A percentile compares a stretch with the other conserved stretches of the same genome.
phyloP scores from a whole-genome alignment of 495 filamentous ascomycete genomes.

The Hyaloscypha finlandica region DNA sequence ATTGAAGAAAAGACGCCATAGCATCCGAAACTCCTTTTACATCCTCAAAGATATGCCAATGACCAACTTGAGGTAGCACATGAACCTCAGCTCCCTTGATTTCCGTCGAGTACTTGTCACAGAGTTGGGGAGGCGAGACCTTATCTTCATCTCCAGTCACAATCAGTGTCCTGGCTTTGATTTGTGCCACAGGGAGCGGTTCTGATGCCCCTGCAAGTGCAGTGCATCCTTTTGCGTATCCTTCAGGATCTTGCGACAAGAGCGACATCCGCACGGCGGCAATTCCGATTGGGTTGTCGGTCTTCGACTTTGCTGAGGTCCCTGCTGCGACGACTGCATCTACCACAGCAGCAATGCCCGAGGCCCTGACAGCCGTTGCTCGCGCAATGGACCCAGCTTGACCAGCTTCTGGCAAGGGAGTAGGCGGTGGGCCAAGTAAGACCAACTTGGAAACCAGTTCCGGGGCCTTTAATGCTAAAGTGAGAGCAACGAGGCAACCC shows the following conservation, averaged over 20 bases:
- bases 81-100: slow-evolving; percentile 31
- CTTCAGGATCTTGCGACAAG: slow-evolving; percentile 49
- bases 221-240: slow-evolving; percentile 55
- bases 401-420: slow-evolving; percentile 45
- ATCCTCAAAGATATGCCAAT: slow-evolving; percentile 49
- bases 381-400: slow-evolving; percentile 43
- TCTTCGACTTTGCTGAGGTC: slow-evolving; percentile 46
- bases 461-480: slow-evolving; percentile 42
- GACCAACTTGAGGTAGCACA: slow-evolving; percentile 42
- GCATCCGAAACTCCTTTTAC: slow-evolving; percentile 33
- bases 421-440: slow-evolving; percentile 45
- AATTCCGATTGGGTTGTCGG: slow-evolving; percentile 39
- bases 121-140: slow-evolving; percentile 34
- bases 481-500: slow-evolving; percentile 47
- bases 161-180: slow-evolving; percentile 36
- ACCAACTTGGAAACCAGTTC: slow-evolving; percentile 42
- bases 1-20: slow-evolving; percentile 30
- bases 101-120: slow-evolving; percentile 29
- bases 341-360: slow-evolving; percentile 46
- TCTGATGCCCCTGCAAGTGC: slow-evolving; percentile 45
- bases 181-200: slow-evolving; percentile 28
- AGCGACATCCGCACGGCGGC: slow-evolving; percentile 45
- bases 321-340: slow-evolving; percentile 43
- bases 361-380: slow-evolving; percentile 44
- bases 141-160: slow-evolving; percentile 49